Evolutionary conservation across 2,329 filamentous ascomycete species (phyloP).

Genomic region (Ploettnerulaceae sp.): DNA sequence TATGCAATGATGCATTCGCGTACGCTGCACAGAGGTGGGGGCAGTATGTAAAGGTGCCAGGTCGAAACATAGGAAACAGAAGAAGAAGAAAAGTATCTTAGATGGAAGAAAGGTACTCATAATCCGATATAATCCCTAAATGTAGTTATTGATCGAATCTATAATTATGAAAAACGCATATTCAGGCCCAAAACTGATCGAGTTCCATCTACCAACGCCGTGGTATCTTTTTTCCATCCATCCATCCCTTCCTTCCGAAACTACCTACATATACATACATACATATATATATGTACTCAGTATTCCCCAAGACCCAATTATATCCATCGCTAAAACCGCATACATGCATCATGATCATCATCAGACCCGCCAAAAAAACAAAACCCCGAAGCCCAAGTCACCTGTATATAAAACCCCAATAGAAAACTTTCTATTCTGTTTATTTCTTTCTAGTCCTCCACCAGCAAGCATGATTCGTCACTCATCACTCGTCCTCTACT

Average conservation of each 20-base stretch:
- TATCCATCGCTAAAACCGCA: neutral
- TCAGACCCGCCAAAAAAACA: neutral
- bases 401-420: neutral
- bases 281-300: no score
- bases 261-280: neutral
- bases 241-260: neutral
- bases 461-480: neutral
- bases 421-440: neutral
- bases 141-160: no score
- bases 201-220: neutral
- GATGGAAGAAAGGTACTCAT: no score
- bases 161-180: no score
- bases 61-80: no score
- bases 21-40: no score
- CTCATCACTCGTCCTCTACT: neutral
- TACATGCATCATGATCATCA: neutral
- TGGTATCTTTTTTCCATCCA: constrained; percentile 2
- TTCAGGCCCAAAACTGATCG: neutral
- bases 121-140: no score
- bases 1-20: no score
- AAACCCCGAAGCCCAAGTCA: no score
- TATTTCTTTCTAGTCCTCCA: neutral
- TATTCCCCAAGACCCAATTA: no score
- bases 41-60: no score
- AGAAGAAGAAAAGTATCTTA: no score